Conservation (phyloP, 2,329 filamentous ascomycete species). For the Remersonia thermophila region DNA sequence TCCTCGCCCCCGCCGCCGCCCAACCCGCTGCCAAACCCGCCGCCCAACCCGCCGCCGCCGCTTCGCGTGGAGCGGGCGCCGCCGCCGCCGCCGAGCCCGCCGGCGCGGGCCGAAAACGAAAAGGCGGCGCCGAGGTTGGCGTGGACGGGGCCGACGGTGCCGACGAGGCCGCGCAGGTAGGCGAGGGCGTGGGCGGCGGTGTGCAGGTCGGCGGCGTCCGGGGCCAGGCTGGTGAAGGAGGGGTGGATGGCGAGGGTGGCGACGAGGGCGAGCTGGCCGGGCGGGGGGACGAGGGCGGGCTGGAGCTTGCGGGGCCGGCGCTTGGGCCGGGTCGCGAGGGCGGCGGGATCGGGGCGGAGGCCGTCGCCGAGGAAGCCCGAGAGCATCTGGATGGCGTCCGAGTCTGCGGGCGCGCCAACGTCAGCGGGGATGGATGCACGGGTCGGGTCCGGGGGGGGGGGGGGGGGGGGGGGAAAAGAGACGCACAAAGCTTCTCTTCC, state of each 20-base stretch:
- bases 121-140: constrained; percentile 63
- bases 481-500: constrained; percentile 46
- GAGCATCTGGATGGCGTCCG: constrained; percentile 50
- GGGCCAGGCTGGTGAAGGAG: constrained; percentile 59
- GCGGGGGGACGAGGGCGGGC: constrained; percentile 52
- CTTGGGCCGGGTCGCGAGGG: constrained; percentile 3
- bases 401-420: constrained; percentile 27
- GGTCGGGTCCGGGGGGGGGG: constrained; percentile 1
- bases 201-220: constrained; percentile 45
- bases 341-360: constrained; percentile 19
- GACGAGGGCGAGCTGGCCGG: constrained; percentile 64
- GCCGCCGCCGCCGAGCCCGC: no score
- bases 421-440: constrained; percentile 6
- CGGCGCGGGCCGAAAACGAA: no score
- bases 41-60: not conserved
- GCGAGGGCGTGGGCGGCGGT: constrained; percentile 54
- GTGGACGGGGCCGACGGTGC: constrained; percentile 55
- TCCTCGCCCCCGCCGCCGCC: constrained; percentile 27
- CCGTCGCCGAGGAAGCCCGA: constrained; percentile 49
- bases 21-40: not conserved
- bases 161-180: constrained; percentile 57
- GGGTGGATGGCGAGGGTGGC: constrained; percentile 76
- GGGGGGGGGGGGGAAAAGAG: no score
- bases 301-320: constrained; percentile 14
- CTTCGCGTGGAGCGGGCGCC: no score